A percentile compares a stretch with the other conserved stretches of the same genome.
These are phyloP conservation scores for Larix sibirica DNA, from an alignment of 83 land plant genomes.

Conservation along the genomic window DNA sequence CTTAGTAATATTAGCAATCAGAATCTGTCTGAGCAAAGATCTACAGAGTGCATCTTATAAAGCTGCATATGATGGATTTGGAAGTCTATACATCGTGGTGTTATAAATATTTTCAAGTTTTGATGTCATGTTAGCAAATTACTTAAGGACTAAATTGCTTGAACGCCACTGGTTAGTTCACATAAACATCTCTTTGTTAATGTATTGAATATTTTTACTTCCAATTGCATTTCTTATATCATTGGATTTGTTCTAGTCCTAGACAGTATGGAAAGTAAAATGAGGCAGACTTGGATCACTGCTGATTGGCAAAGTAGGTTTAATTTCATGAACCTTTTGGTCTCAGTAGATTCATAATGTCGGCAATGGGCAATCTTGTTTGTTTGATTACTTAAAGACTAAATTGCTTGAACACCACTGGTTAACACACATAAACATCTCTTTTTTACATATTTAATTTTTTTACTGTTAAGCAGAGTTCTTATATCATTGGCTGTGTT, in stretches of 20 bases:
- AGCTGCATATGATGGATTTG: not conserved
- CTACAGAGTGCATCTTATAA: not conserved
- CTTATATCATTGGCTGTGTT: not conserved
- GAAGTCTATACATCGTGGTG: not conserved
- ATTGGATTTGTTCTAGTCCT: not conserved
- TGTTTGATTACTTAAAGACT: conserved; percentile 2
- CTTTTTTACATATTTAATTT: not conserved
- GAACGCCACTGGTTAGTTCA: not conserved
- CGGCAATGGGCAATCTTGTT: no score
- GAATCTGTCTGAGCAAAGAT: not conserved
- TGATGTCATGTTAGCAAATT: not conserved
- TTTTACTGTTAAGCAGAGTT: not conserved
- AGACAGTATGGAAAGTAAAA: not conserved
- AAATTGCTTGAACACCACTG: not conserved
- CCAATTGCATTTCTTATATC: not conserved
- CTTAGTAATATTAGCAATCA: not conserved
- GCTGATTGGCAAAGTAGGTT: not conserved
- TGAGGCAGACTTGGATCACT: not conserved
- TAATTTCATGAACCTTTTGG: not conserved
- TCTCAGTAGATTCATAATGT: no score
- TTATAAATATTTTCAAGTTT: not conserved
- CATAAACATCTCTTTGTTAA: no score
- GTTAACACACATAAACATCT: not conserved
- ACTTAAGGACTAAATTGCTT: not conserved
- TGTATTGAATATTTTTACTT: not conserved